Evolutionary conservation across 495 filamentous ascomycete species (phyloP), one percentile per base, ranked within the genome.

Genomic region (Elasticomyces elasticus): DNA sequence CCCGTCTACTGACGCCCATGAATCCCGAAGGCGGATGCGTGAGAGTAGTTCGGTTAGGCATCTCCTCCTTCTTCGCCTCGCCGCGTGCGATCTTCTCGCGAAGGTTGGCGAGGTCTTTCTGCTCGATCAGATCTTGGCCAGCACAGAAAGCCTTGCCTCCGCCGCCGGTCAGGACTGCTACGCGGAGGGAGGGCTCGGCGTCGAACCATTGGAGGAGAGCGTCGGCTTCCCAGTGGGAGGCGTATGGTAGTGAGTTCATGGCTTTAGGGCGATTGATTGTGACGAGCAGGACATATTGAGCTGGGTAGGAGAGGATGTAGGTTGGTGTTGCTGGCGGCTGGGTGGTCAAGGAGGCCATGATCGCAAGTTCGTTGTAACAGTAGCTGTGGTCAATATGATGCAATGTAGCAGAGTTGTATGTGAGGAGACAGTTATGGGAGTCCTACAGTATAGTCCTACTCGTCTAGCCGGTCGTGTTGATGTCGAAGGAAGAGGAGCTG

Each of bases 161-260:
- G 0, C 62, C 60, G 26, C 82, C 82, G 0, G 80, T 82, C 30
- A 84, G 42, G 62, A 79, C 71, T 27, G 74, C 79, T 60, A 76
- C 77, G 25, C 74, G 71, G 13, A 84, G 73, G 0, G 66, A 57
- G 1, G 77, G 77, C 61, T 81, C 73, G 17, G 49, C 56, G 57
- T 85, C 82, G 65, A 73, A 78, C 81, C 81, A 84, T 2, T 56
- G 58, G 68, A 71, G 84, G 1, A 84, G 64, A 0, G 45, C 37
- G 35, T 75, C 70, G 25, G 83, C 70, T 49, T 75, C 73, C 51
- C 61, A 56, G 69, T 83, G 77, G 41, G 74, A 71, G 3, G 68
- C 58, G 5, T 64, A 64, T 42, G 70, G 70, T 62, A 84, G 75
- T 53, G 75, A 72, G 70, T 85, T 86, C 57, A 85, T 75, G 23